These are phyloP conservation scores for Verticillium klebahnii DNA, from an alignment of 2,329 filamentous ascomycete species.

Conservation along the genomic window DNA sequence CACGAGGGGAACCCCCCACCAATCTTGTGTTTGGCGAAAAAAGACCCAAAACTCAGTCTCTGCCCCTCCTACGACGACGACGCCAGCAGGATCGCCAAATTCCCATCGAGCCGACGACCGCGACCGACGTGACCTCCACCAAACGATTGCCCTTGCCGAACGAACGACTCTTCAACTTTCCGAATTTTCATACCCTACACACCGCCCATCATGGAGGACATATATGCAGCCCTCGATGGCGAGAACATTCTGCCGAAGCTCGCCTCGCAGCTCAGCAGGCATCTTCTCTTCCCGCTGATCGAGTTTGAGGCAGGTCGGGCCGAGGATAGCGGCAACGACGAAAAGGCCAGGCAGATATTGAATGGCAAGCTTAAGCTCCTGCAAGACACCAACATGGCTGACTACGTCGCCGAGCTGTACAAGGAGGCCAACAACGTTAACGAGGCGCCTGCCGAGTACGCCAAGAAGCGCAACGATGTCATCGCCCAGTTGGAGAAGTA, in stretches of 20 bases:
- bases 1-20: constrained; percentile 12
- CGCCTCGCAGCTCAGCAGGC: constrained; percentile 87
- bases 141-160: constrained; percentile 10
- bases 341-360: constrained; percentile 63
- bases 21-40: constrained; percentile 14
- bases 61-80: constrained; percentile 12
- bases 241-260: constrained; percentile 75
- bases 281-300: constrained; percentile 93
- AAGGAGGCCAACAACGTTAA: constrained; percentile 80
- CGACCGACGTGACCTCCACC: constrained; percentile 2
- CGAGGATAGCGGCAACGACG: constrained; percentile 62
- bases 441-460: constrained; percentile 77
- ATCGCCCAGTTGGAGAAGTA: constrained; percentile 76
- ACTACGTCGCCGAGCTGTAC: constrained; percentile 91
- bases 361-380: constrained; percentile 90
- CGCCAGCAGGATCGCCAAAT: constrained; percentile 5
- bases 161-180: constrained; percentile 11
- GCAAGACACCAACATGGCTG: constrained; percentile 97
- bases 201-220: constrained; percentile 14
- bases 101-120: constrained; percentile 1
- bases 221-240: constrained; percentile 13
- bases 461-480: constrained; percentile 84
- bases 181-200: constrained; percentile 5
- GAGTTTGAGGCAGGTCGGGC: constrained; percentile 85
- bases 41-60: constrained; percentile 13